Evolutionary conservation across 1,284 basidiomycete species (phyloP), one percentile per base, ranked within the genome.

Genomic region (Moniliophthora roreri): DNA sequence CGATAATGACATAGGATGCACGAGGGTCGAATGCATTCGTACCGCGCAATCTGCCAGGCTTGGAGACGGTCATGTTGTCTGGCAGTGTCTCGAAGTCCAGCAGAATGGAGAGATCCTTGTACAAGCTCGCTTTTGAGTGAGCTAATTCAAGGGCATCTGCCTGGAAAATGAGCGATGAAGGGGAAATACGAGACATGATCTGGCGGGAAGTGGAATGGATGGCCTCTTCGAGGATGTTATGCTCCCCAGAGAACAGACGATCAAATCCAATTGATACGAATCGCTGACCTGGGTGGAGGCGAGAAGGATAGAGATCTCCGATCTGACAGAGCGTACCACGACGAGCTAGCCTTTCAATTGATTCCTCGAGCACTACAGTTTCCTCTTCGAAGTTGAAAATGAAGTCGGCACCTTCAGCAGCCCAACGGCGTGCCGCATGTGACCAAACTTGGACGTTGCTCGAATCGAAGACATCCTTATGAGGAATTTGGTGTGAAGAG

Each of bases 381-480:
- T 38, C 48, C 8, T 37, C 23, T 37, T 49, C 48, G n/a, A 49
- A 49, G 24, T 40, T 49, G 24, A 49, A 37, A 8, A 49, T 40
- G 48, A 38, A 40, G 26, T 49, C 34, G 21, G 26, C 38, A 24
- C 48, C 48, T 24, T 49, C 38, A 4, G 32, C 13, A 9, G 48
- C 28, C 36, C 48, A 49, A 18, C 16, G 34, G 9, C 48, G 34
- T 5, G 36, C 35, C n/a, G 48, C 48, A 0, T 26, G 21, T 16
- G 38, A 37, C 48, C 48, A 49, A 13, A 37, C 23, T 16, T 49
- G 48, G 13, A 15, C 36, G 13, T 49, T 37, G 15, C 24, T 13
- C 10, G 48, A 49, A 7, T 15, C 36, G 24, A 13, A n/a, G n/a
- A 38, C 23, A 10, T 37, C 11, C 36, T 37, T 49, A n/a, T 37